Percentiles rank a stretch among this genome's conserved stretches.
These are phyloP conservation scores for Amphirosellinia nigrospora DNA, from an alignment of 495 filamentous ascomycete species.

Conservation along the genomic window DNA sequence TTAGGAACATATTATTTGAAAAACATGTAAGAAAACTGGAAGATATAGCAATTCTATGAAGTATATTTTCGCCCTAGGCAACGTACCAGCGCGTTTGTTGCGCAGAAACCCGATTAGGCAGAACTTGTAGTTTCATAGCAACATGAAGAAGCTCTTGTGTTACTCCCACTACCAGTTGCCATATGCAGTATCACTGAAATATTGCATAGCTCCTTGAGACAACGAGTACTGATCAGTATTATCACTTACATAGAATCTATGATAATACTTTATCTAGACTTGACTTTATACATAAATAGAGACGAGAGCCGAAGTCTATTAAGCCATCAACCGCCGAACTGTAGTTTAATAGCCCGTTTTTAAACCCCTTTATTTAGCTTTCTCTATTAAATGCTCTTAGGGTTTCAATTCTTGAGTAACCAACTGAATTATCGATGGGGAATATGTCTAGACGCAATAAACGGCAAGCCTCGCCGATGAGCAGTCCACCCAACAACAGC, in stretches of 20 bases:
- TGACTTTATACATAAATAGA: too few species aligned
- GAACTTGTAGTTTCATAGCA: background rate
- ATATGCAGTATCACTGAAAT: background rate
- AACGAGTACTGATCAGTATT: too few species aligned
- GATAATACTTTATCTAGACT: too few species aligned
- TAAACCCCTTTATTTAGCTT: background rate
- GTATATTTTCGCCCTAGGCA: background rate
- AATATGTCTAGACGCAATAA: slow-evolving; percentile 8
- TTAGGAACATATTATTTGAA: background rate
- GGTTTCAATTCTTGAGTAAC: background rate
- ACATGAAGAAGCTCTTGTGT: background rate
- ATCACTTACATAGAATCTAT: too few species aligned
- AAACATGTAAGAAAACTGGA: background rate
- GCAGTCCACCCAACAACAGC: slow-evolving; percentile 18
- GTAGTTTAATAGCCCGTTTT: background rate
- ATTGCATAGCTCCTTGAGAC: background rate
- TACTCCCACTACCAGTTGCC: background rate
- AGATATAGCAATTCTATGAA: background rate
- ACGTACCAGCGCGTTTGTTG: background rate
- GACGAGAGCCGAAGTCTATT: too few species aligned
- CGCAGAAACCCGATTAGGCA: background rate
- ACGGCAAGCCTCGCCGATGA: slow-evolving; percentile 9
- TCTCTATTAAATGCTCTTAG: background rate
- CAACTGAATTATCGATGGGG: background rate
- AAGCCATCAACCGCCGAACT: background rate